phyloP scores from a whole-genome alignment of 129 eudicot genomes.

The sunflower (Helianthus annuus) region HanXRQr2.0-SUNRISE NC_035444.2:16892933-16893432 shows the following conservation, averaged over 20 bases:
- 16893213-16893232: conserved; percentile 88
- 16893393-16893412: conserved; percentile 94
- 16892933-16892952: conserved; percentile 62
- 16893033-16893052: background rate
- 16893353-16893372: conserved; percentile 48
- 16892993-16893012: conserved; percentile 98
- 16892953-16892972: conserved; percentile 93
- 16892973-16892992: conserved; percentile 93
- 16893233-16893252: conserved; percentile 77
- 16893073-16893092: no score
- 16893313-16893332: background rate
- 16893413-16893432: conserved; percentile 41
- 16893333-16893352: background rate
- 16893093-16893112: no score
- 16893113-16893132: no score
- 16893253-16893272: background rate
- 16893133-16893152: background rate
- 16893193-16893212: conserved; percentile 88
- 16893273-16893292: background rate
- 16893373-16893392: conserved; percentile 91
- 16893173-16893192: conserved; percentile 92
- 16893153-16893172: conserved; percentile 51
- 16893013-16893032: background rate
- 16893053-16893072: no score
- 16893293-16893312: background rate